A percentile compares a stretch with the other conserved stretches of the same genome.
Conservation (phyloP, 306 rosid genomes). For the Ziziphus jujuba region DNA sequence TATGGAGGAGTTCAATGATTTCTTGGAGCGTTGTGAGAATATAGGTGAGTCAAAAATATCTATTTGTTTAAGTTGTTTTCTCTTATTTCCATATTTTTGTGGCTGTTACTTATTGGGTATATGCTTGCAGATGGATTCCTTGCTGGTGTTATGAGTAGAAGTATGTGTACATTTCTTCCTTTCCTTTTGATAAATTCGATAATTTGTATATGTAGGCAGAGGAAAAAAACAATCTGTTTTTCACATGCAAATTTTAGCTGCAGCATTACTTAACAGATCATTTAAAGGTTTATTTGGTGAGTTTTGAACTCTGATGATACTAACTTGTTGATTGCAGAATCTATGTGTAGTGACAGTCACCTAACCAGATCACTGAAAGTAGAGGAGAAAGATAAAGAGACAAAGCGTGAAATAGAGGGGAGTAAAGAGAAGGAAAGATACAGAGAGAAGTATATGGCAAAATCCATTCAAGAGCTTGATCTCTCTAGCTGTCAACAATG, state of each 20-base stretch:
- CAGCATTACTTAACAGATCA: neutral
- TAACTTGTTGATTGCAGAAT: slow-evolving; percentile 60
- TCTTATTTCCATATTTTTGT: slow-evolving; percentile 21
- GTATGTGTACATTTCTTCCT: slow-evolving; percentile 46
- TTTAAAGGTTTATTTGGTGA: slow-evolving; percentile 1
- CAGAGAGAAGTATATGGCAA: slow-evolving; percentile 77
- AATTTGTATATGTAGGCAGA: slow-evolving; percentile 7
- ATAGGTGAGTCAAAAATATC: slow-evolving; percentile 53
- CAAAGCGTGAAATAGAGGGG: slow-evolving; percentile 69
- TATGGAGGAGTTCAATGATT: slow-evolving; percentile 87
- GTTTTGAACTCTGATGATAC: slow-evolving; percentile 28
- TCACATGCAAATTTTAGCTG: slow-evolving; percentile 10
- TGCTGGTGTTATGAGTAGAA: slow-evolving; percentile 85
- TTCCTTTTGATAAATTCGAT: slow-evolving; percentile 11
- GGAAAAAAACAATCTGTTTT: neutral
- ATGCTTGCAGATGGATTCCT: slow-evolving; percentile 92
- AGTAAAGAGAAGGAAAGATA: slow-evolving; percentile 79
- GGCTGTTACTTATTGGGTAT: slow-evolving; percentile 37
- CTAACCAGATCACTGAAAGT: slow-evolving; percentile 61
- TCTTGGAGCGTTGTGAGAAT: slow-evolving; percentile 85
- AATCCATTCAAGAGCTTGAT: slow-evolving; percentile 97
- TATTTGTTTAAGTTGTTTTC: slow-evolving; percentile 20
- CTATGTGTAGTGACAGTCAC: slow-evolving; percentile 60
- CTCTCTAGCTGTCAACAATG: slow-evolving; percentile 83
- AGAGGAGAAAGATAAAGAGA: slow-evolving; percentile 81